phyloP scores from a whole-genome alignment of 208 protist genomes.

The Leishmania lainsoni region DNA sequence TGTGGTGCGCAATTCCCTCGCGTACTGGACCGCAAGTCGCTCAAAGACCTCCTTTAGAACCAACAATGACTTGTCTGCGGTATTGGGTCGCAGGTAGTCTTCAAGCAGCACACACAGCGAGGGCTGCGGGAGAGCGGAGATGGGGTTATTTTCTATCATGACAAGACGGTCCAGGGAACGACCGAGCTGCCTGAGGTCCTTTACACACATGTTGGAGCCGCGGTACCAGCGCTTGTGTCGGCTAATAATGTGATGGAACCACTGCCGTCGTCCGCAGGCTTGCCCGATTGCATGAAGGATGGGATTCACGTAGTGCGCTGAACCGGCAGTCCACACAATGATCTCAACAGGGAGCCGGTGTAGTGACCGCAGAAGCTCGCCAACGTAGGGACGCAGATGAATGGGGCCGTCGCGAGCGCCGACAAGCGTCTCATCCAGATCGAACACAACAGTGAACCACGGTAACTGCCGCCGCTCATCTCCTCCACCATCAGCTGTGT shows the following conservation, averaged over 20 bases:
- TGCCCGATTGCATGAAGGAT: slow-evolving; percentile 56
- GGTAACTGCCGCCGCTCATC: background rate
- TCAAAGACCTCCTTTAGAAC: slow-evolving; percentile 49
- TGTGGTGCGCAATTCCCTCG: background rate
- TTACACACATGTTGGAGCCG: slow-evolving; percentile 34
- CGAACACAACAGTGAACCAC: slow-evolving; percentile 72
- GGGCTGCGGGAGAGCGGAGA: slow-evolving; percentile 60
- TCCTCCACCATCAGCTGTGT: background rate
- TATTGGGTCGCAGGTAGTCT: slow-evolving; percentile 66
- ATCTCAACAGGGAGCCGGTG: slow-evolving; percentile 69
- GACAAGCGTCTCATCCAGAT: slow-evolving; percentile 86
- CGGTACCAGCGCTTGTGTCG: slow-evolving; percentile 73
- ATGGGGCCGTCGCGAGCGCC: slow-evolving; percentile 58
- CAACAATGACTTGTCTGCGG: slow-evolving; percentile 53
- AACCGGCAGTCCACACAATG: slow-evolving; percentile 74
- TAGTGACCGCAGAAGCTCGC: slow-evolving; percentile 54
- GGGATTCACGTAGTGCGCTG: slow-evolving; percentile 65
- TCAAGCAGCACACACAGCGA: slow-evolving; percentile 64
- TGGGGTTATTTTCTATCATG: slow-evolving; percentile 85
- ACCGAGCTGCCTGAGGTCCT: slow-evolving; percentile 69
- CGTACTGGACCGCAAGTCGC: slow-evolving; percentile 30
- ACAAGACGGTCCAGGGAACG: slow-evolving; percentile 54
- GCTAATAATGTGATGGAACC: slow-evolving; percentile 85
- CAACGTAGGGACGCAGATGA: slow-evolving; percentile 53
- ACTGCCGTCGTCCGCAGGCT: slow-evolving; percentile 45